phyloP scores from a whole-genome alignment of 768 basidiomycete genomes.

The Lepiota subincarnata region DNA sequence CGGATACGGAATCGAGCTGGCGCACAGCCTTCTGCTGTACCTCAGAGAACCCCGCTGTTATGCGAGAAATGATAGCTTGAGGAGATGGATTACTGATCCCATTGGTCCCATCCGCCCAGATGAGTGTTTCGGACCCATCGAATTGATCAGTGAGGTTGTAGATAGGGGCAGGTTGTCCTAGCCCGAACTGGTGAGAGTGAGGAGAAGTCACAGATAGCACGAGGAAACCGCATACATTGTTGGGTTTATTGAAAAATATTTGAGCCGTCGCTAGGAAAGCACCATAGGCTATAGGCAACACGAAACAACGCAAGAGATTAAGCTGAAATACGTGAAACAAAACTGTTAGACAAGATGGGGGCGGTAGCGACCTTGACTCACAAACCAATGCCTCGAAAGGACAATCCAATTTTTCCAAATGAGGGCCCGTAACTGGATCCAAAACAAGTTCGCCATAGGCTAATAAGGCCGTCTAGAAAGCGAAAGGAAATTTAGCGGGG shows the following conservation, averaged over 20 bases:
- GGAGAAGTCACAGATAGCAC: neutral
- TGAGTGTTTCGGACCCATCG: slow-evolving; percentile 45
- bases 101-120: slow-evolving; percentile 70
- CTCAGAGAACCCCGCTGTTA: slow-evolving; percentile 49
- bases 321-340: slow-evolving; percentile 30
- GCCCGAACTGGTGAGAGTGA: slow-evolving; percentile 44
- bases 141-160: slow-evolving; percentile 44
- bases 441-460: slow-evolving; percentile 40
- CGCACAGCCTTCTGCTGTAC: slow-evolving; percentile 46
- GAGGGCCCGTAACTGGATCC: slow-evolving; percentile 56
- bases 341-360: slow-evolving; percentile 1
- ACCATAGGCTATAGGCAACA: slow-evolving; percentile 63
- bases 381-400: slow-evolving; percentile 60
- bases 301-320: slow-evolving; percentile 56
- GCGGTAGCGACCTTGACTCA: slow-evolving; percentile 29
- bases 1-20: slow-evolving; percentile 40
- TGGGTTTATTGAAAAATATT: slow-evolving; percentile 51
- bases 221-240: slow-evolving; percentile 45
- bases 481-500: neutral
- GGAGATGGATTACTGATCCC: slow-evolving; percentile 52
- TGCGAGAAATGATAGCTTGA: slow-evolving; percentile 52
- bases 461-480: neutral
- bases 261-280: slow-evolving; percentile 65
- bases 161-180: slow-evolving; percentile 55
- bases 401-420: slow-evolving; percentile 77